Evolutionary conservation across 2,329 filamentous ascomycete species (phyloP).

Genomic region (Fusarium armeniacum): DNA sequence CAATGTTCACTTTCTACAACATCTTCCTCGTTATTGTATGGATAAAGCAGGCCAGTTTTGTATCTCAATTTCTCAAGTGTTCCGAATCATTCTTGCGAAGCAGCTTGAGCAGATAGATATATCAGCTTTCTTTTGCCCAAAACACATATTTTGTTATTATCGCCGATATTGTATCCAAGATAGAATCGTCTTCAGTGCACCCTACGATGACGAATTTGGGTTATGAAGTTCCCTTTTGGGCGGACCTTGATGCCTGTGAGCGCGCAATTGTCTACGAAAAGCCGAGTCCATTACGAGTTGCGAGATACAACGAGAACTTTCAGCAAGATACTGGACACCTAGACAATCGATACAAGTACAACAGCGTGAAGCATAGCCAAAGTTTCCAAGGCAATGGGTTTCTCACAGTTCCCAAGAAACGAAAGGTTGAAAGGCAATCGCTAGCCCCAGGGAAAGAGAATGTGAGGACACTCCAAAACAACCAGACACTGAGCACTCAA

Average conservation of each 20-base stretch:
- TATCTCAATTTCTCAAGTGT: slow-evolving; percentile 1
- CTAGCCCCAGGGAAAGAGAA: slow-evolving; percentile 42
- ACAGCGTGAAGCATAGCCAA: slow-evolving; percentile 36
- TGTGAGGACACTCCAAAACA: slow-evolving; percentile 2
- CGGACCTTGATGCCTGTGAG: slow-evolving; percentile 53
- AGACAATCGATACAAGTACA: slow-evolving; percentile 47
- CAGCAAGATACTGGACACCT: slow-evolving; percentile 33
- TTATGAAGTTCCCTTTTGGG: slow-evolving; percentile 44
- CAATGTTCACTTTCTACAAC: slow-evolving; percentile 5
- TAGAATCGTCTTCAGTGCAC: neutral
- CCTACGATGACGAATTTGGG: slow-evolving; percentile 55
- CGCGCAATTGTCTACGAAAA: slow-evolving; percentile 45
- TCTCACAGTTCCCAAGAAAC: slow-evolving; percentile 56
- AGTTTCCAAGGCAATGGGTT: slow-evolving; percentile 36
- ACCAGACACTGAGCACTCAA: neutral
- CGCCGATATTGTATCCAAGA: neutral
- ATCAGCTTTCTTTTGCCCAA: neutral
- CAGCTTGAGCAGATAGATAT: neutral
- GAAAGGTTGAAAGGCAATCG: slow-evolving; percentile 37
- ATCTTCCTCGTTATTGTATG: slow-evolving; percentile 3
- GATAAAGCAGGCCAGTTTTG: slow-evolving; percentile 14
- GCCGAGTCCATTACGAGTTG: slow-evolving; percentile 65
- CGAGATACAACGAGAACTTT: slow-evolving; percentile 56
- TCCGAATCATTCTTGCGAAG: slow-evolving; percentile 6
- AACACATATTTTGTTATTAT: neutral